Evolutionary conservation across 768 basidiomycete species (phyloP), one percentile per base, ranked within the genome.

Genomic region (Psilocybe cubensis): DNA sequence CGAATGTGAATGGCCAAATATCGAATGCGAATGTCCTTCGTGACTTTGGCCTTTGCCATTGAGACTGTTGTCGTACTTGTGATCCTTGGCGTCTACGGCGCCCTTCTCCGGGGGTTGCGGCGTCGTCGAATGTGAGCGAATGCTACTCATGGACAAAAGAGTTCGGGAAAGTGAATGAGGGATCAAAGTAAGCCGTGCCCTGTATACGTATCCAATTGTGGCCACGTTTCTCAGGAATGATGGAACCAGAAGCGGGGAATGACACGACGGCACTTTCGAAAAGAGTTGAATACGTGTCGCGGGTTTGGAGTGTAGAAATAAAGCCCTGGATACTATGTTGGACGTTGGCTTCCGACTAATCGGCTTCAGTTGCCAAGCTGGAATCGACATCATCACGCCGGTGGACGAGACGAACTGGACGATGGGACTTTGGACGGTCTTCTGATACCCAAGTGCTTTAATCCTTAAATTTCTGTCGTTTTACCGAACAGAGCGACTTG

Each of bases 1-100:
- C 18, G 84, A 82, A 66, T 89, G 87, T 11, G 84, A 82, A 66
- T 89, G 89, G 0, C 79, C 75, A 65, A 88, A 87, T 60, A 88
- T 67, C 23, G 85, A 83, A 58, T 84, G 85, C 4, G 83, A 81
- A 70, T 89, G 88, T 1, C 60, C 67, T 54, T 72, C 65, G 41
- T 82, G 78, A 42, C 68, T 68, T 56, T 73, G 68, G 20, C 73
- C 67, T 52, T 73, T 60, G 46, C 68, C 68, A 44, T 51, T 54
- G 28, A 59, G 57, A 44, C 55, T 60, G 50, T 67, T 66, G 23
- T 31, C 45, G 10, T 59, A 60, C 21, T 66, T 56, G 44, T 62
- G 43, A n/a, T 57, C 35, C 45, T 52, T 44, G 31, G n/a, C 45
- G 12, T 52, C 40, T 5, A 14, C 44, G 10, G 20, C n/a, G n/a